These are phyloP conservation scores for Citrus maxima DNA, from an alignment of 345 rosid species.

Conservation along the genomic window DNA sequence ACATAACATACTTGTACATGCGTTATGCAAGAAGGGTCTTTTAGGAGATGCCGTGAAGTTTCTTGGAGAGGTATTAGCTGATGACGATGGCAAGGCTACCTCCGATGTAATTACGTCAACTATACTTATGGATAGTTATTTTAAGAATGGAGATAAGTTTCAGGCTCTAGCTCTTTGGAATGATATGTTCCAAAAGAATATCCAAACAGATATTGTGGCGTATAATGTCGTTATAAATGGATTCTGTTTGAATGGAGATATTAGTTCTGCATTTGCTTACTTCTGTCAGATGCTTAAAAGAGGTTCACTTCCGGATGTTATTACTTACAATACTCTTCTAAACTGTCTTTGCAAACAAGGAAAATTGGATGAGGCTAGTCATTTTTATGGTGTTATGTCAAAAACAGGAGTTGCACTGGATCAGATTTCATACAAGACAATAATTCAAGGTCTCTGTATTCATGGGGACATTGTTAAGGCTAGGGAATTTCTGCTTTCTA, in stretches of 20 bases:
- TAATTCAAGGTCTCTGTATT: constrained; percentile 55
- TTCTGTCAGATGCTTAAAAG: constrained; percentile 63
- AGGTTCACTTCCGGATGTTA: constrained; percentile 57
- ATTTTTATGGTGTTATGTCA: constrained; percentile 44
- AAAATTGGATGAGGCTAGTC: constrained; percentile 50
- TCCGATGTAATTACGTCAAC: constrained; percentile 52
- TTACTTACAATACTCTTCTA: constrained; percentile 63
- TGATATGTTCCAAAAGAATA: constrained; percentile 30
- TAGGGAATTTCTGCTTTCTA: constrained; percentile 34
- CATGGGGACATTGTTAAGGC: constrained; percentile 49
- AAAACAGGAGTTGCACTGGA: constrained; percentile 55
- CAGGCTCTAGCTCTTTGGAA: constrained; percentile 53
- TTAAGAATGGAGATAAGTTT: constrained; percentile 51
- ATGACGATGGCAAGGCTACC: constrained; percentile 26
- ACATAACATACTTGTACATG: constrained; percentile 58
- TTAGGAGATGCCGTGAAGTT: constrained; percentile 45
- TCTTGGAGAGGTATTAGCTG: constrained; percentile 41
- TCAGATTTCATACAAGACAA: constrained; percentile 49
- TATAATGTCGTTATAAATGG: constrained; percentile 76
- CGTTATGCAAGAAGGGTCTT: constrained; percentile 59
- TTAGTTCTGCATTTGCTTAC: constrained; percentile 41
- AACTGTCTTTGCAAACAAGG: constrained; percentile 60
- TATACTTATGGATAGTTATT: constrained; percentile 65
- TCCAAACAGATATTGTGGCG: constrained; percentile 38
- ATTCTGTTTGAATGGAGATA: constrained; percentile 36